phyloP scores from a whole-genome alignment of 192 early-diverging fungal species.

The Entomortierella lignicola region DNA sequence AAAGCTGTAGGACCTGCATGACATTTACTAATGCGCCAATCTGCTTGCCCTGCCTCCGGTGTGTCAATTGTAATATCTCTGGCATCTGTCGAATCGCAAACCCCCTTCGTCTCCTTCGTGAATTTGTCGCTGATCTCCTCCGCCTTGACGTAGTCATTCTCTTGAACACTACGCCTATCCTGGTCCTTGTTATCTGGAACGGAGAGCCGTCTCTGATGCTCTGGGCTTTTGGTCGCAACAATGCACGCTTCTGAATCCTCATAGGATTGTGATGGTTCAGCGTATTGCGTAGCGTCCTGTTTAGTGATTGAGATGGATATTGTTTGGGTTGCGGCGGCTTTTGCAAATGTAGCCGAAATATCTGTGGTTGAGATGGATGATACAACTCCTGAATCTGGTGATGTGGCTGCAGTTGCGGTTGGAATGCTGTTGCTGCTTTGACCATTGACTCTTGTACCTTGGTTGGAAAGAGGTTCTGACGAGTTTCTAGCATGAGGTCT shows the following conservation, averaged over 20 bases:
- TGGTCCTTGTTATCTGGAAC: slow-evolving; percentile 15
- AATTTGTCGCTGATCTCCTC: neutral
- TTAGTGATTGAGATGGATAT: neutral
- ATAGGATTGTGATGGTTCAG: neutral
- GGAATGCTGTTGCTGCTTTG: neutral
- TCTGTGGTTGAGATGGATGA: too few species aligned
- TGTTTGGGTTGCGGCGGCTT: neutral
- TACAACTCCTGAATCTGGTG: too few species aligned
- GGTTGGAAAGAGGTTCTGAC: neutral
- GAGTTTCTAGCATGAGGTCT: slow-evolving; percentile 7
- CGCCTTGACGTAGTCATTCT: neutral
- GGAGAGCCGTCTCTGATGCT: neutral
- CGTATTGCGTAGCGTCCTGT: neutral
- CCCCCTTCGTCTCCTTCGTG: neutral
- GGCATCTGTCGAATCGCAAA: neutral
- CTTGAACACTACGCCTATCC: slow-evolving; percentile 24
- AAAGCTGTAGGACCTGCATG: slow-evolving; percentile 19
- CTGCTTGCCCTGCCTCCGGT: slow-evolving; percentile 3
- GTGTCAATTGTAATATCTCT: too few species aligned
- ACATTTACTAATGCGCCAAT: slow-evolving; percentile 16
- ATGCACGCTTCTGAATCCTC: neutral
- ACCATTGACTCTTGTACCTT: neutral
- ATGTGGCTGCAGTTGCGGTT: neutral
- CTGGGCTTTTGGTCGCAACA: neutral
- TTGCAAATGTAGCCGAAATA: neutral